Evolutionary conservation across 23 red algal genomes (phyloP), one percentile per base, ranked within the genome.

Genomic region (Gracilaria gracilis): DNA sequence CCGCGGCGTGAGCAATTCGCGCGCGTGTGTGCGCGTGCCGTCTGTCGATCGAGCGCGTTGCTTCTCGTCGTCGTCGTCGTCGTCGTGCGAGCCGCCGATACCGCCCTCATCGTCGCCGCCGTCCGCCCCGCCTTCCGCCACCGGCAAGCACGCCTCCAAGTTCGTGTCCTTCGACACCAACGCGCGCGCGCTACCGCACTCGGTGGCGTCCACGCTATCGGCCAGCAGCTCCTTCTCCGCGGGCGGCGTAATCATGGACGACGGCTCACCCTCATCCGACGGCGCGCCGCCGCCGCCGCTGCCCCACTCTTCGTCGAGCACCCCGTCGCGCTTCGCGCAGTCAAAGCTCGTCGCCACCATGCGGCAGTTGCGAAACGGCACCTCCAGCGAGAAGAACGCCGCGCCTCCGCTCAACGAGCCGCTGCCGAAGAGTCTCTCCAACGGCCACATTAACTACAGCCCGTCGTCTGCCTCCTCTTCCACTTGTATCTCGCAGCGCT

Each of bases 321-420:
- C 79, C 13, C 0, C 27, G 16, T 4, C 16, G 57, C 54, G 34
- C 53, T 12, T 53, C 27, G 39, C 13, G 5, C 4, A 46, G 4
- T 77, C 72, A 15, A 77, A 50, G 34, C 42, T 77, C 3, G 20
- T 35, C 42, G 5, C 72, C 72, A 77, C 72, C 42, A 77, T 77
- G 72, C 72, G 34, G 0, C 72, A 77, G 11, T n/a, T 77, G 11
- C 72, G 39, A 15, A 77, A 77, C 2, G 72, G 72, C 17, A 77
- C 72, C 7, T 49, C 39, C 8, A 77, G 72, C 42, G 72, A 77
- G 42, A 77, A 77, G 12, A 51, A 12, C 20, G 40, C 16, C 12
- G 72, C 31, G 9, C 40, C 4, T 2, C 23, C 20, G 23, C 7
- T 13, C n/a, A 19, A 25, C 42, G 6, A 46, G 8, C 0, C 40